Evolutionary conservation across 176 grass and related monocot species (phyloP), one percentile per base, ranked within the genome.

Genomic region (Oryza brachyantha): DNA sequence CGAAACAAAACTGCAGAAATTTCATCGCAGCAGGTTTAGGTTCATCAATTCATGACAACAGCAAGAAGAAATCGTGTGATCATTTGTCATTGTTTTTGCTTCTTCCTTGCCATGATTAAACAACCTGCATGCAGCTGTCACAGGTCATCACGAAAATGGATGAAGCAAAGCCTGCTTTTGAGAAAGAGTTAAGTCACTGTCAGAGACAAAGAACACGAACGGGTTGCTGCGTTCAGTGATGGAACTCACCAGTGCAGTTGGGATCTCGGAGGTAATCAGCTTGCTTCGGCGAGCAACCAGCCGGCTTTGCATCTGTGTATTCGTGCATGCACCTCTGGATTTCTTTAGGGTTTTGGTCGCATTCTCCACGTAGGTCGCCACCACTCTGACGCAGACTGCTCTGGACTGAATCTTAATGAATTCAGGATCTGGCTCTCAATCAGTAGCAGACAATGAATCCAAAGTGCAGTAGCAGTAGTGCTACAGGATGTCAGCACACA

Each of bases 301-400:
- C 39, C 13, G 12, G 32, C 77, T 40, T 43, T 55, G 50, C 50
- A 46, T 28, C 70, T 77, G 27, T 66, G 54, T 70, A 73, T 41
- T 11, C 8, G 14, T 10, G 37, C 54, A 62, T 8, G 79, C 41
- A 54, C 68, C 22, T 74, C 25, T n/a, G 8, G 14, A 24, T 1
- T 75, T 80, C 63, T 70, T 27, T 80, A 65, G 50, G 63, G 57
- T 80, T 84, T 76, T 58, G 36, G 76, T 89, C 29, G 34, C 64
- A n/a, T n/a, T 89, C 76, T 71, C 82, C 77, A 76, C 65, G 71
- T 84, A 80, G 76, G 43, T 57, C 0, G 19, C 70, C 76, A 80
- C 54, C 35, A 60, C 29, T 61, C 26, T 57, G 76, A 84, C 69
- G 64, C 55, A 45, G 74, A 79, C 39, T 13, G 52, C 29, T 74